Conservation (phyloP, 306 rosid species). For the Gynostemma pentaphyllum region DNA sequence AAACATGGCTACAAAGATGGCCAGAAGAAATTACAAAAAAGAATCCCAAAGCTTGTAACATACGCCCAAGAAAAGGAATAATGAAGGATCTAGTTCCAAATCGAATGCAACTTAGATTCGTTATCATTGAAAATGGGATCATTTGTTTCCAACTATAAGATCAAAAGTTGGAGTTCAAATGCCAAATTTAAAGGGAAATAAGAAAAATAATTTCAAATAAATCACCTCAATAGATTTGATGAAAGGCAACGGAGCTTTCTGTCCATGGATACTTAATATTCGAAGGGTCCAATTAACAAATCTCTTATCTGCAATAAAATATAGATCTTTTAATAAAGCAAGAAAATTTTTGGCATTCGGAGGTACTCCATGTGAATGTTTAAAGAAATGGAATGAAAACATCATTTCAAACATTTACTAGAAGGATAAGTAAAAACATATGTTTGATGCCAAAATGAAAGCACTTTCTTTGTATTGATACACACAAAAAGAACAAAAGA, state of each 20-base stretch:
- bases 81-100: too few species aligned
- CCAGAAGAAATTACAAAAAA: too few species aligned
- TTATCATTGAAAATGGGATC: too few species aligned
- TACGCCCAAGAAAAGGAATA: too few species aligned
- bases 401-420: constrained; percentile 1
- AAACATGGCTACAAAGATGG: too few species aligned
- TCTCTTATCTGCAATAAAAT: constrained; percentile 49
- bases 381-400: background rate
- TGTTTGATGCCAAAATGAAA: background rate
- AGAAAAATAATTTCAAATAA: constrained; percentile 12
- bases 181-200: constrained; percentile 11
- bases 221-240: constrained; percentile 81
- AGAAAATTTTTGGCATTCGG: background rate
- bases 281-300: constrained; percentile 91
- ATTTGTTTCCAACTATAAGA: too few species aligned
- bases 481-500: too few species aligned
- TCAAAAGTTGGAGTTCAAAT: background rate
- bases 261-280: constrained; percentile 65
- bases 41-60: too few species aligned
- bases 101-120: too few species aligned
- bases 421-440: background rate
- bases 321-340: background rate
- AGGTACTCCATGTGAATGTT: constrained; percentile 15
- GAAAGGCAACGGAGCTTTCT: constrained; percentile 73
- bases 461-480: too few species aligned